Conservation (phyloP, 1,284 basidiomycete genomes). For the Heterobasidion parviporum region DNA sequence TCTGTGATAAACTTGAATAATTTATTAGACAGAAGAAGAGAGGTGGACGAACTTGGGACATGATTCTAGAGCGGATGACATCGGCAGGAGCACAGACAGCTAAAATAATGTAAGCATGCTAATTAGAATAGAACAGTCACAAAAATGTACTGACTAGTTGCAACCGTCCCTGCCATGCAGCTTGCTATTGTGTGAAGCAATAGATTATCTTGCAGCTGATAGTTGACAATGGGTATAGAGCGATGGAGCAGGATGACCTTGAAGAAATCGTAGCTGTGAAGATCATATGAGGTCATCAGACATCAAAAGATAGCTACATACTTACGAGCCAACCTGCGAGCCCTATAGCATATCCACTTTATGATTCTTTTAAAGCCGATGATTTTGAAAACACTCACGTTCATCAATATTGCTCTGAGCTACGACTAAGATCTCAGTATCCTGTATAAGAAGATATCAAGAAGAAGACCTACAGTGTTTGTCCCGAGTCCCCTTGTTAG, state of each 20-base stretch:
- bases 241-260: conserved; percentile 57
- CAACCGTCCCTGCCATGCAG: conserved; percentile 73
- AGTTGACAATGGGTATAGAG: conserved; percentile 49
- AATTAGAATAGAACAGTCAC: not conserved
- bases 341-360: conserved; percentile 30
- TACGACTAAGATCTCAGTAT: not conserved
- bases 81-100: conserved; percentile 87
- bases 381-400: conserved; percentile 42
- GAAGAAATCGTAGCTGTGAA: conserved; percentile 77
- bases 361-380: conserved; percentile 2
- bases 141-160: conserved; percentile 55
- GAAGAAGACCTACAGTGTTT: conserved; percentile 51
- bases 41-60: conserved; percentile 51
- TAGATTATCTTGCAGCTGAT: conserved; percentile 64
- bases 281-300: conserved; percentile 4
- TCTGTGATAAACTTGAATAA: conserved; percentile 11
- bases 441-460: conserved; percentile 2
- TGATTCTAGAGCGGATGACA: conserved; percentile 73
- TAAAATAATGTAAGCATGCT: conserved; percentile 20
- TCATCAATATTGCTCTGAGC: conserved; percentile 75
- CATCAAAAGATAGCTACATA: conserved; percentile 10
- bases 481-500: conserved; percentile 74
- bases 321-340: conserved; percentile 86
- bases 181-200: conserved; percentile 60
- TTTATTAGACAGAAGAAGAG: not conserved